Base-by-base conservation (phyloP, 2,329 filamentous ascomycete genomes). In the Hymenoscyphus occultus region DNA sequence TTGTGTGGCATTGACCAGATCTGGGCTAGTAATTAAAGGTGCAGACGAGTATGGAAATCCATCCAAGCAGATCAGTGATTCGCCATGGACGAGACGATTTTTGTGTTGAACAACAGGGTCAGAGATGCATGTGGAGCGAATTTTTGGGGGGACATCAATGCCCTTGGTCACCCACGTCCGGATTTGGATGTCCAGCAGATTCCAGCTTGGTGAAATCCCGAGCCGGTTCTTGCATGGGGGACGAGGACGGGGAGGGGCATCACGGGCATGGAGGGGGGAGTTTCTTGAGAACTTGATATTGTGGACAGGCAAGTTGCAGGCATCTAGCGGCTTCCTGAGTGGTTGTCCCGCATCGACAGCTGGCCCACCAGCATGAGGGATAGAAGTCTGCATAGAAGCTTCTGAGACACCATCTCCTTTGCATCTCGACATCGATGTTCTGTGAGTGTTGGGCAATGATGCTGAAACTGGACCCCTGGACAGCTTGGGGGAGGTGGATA, bases 1-100 rank as follows among this genome's bases (percentile, higher is more conserved):
- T 70, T 71, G 58, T 63, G 56, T 67, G 68, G 73, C 73, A 75
- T 75, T 74, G 69, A 74, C 66, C 48, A 57, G 45, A 65, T 62
- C 64, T 64, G 64, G 67, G 66, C 63, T 68, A 71, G 66, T 70
- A 72, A 71, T 74, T 71, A 71, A 73, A 72, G 68, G 68, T 66
- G 66, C 66, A 65, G 70, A 69, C 69, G 64, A 64, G 76, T 77
- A 78, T 78, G 74, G 77, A 74, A 76, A 75, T 77, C 71, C 75
- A 76, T 78, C 77, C 78, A 82, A 81, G 80, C 80, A 80, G 75
- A 76, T 75, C 77, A 76, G 76, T 75, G 76, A 81, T 78, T 80
- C 77, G 76, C 77, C 78, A 78, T 80, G 77, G 78, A 76, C 78
- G 77, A 81, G 79, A 82, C 78, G 72, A 74, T 76, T 79, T 77